phyloP scores from a whole-genome alignment of 352 stramenopile genomes.

The Hyaloperonospora brassicae region DNA sequence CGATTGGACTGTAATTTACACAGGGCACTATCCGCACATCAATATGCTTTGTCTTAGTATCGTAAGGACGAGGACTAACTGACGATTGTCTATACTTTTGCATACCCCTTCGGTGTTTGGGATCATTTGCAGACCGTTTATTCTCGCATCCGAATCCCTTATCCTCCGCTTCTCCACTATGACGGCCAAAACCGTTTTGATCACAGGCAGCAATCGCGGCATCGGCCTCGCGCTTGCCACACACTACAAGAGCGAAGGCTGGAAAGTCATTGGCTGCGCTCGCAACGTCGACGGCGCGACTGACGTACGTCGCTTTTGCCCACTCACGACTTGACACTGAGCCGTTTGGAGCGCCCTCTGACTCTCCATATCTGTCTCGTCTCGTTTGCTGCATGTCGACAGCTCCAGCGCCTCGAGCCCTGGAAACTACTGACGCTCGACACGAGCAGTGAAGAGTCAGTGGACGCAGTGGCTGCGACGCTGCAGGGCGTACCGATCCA shows the following conservation, averaged over 20 bases:
- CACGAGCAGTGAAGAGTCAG: slow-evolving; percentile 33
- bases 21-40: no score
- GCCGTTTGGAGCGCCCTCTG: neutral
- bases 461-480: slow-evolving; percentile 24
- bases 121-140: no score
- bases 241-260: slow-evolving; percentile 39
- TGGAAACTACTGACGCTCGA: slow-evolving; percentile 31
- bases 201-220: slow-evolving; percentile 44
- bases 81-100: no score
- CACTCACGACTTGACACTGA: neutral
- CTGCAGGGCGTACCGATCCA: slow-evolving; percentile 42
- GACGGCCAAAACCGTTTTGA: slow-evolving; percentile 34
- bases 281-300: slow-evolving; percentile 30
- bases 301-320: slow-evolving; percentile 6
- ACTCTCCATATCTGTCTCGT: neutral
- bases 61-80: no score
- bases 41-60: no score
- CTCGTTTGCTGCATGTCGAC: neutral
- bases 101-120: no score
- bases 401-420: slow-evolving; percentile 23
- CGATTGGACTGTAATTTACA: no score
- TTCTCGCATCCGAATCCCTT: no score
- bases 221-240: slow-evolving; percentile 36
- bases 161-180: slow-evolving; percentile 1
- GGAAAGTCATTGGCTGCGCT: slow-evolving; percentile 41